Base-by-base conservation (phyloP, 2,329 filamentous ascomycete genomes). In the Botrytis fragariae region DNA sequence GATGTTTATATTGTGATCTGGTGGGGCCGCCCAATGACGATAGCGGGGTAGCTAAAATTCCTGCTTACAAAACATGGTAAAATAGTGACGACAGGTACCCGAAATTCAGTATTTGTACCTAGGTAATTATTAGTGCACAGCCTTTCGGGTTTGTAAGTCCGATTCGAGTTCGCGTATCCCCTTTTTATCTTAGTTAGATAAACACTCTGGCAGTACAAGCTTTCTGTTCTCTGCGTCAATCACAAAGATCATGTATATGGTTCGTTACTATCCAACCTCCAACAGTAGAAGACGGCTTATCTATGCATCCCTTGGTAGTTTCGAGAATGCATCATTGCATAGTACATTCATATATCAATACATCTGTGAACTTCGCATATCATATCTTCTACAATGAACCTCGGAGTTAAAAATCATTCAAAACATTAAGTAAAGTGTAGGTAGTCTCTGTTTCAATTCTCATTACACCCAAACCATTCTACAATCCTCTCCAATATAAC, bases 1-100 rank as follows among this genome's bases (percentile, higher is more conserved):
- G 35, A 68, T 57, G 25, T 57, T 68, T 68, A 61, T 45, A 39
- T 22, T 25, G 14, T 54, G 14, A 25, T 35, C 61, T 64, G 54
- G 64, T 68, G 73, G 64, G 63, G 61, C 25, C 29, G 54, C 22
- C 14, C 42, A 54, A 74, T 74, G 73, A 73, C 51, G 73, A 74
- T 69, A 71, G 73, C 71, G 73, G 73, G 73, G 73, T 75, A 69
- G 63, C 71, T 68, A 68, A 68, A 42, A 68, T 74, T 54, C 37
- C 20, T 74, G 72, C 72, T 73, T 71, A 73, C 62, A 68, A 64
- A 68, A 32, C 35, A 57, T 8, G n/a, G 18, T 63, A 54, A 29
- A 68, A 54, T 39, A 68, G 45, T 54, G 48, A 68, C 48, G 64
- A 42, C 2, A n/a, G 32, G 18, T 69, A 42, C 39, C 61, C 48